Evolutionary conservation across 1,139 yeast genomes (phyloP).

Genomic region (Petasospora fabianii): DNA sequence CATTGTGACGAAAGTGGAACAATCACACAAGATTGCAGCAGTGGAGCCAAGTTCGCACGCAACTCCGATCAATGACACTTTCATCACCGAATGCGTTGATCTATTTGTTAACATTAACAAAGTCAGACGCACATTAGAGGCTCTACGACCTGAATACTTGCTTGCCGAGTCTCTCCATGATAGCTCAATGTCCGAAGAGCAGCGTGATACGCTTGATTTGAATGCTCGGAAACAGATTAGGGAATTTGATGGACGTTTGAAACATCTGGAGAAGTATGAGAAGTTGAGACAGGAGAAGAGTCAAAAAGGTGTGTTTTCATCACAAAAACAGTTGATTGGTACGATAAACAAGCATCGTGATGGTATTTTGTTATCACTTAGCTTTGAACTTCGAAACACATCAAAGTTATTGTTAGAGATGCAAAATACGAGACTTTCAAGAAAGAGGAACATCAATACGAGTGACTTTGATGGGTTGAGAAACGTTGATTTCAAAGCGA

Average conservation of each 20-base stretch:
- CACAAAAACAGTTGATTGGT: slow-evolving; percentile 27
- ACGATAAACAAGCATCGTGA: slow-evolving; percentile 25
- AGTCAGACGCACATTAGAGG: slow-evolving; percentile 38
- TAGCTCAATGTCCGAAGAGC: slow-evolving; percentile 35
- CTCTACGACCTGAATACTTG: slow-evolving; percentile 43
- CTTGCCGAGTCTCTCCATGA: slow-evolving; percentile 24
- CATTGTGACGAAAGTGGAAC: slow-evolving; percentile 43
- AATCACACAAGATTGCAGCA: slow-evolving; percentile 10
- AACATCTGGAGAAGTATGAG: slow-evolving; percentile 49
- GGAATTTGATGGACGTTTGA: slow-evolving; percentile 47
- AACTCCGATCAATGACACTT: slow-evolving; percentile 42
- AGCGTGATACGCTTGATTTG: slow-evolving; percentile 53
- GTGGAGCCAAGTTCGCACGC: not conserved
- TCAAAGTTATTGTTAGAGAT: slow-evolving; percentile 38
- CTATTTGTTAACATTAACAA: slow-evolving; percentile 37
- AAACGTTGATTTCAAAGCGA: slow-evolving; percentile 13
- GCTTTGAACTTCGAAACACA: slow-evolving; percentile 34
- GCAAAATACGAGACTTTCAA: slow-evolving; percentile 39
- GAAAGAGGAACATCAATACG: slow-evolving; percentile 33
- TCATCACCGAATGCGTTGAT: slow-evolving; percentile 47
- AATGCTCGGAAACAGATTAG: slow-evolving; percentile 51
- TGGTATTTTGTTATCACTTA: slow-evolving; percentile 40
- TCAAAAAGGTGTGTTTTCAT: slow-evolving; percentile 22
- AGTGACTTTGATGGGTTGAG: slow-evolving; percentile 14
- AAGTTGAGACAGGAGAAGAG: slow-evolving; percentile 31